phyloP scores from a whole-genome alignment of 495 filamentous ascomycete genomes.

The Hyaloscypha bicolor region DNA sequence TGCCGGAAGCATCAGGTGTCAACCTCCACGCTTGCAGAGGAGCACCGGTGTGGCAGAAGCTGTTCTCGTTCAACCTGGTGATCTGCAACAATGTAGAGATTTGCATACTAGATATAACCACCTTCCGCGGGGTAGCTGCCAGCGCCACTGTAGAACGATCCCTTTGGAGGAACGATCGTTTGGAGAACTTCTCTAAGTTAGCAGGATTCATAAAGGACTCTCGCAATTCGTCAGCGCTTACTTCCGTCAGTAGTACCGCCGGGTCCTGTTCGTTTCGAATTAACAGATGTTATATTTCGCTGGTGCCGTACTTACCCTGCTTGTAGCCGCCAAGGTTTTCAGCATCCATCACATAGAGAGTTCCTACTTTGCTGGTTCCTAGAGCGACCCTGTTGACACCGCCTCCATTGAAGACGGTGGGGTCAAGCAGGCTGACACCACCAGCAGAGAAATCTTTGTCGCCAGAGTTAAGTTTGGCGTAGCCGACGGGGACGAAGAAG shows the following conservation, averaged over 20 bases:
- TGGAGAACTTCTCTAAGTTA: constrained; percentile 39
- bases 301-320: constrained; percentile 32
- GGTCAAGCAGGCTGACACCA: constrained; percentile 40
- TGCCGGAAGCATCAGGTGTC: background rate
- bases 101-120: constrained; percentile 49
- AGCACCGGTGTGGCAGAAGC: constrained; percentile 22
- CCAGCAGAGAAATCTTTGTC: constrained; percentile 43
- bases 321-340: constrained; percentile 35
- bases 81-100: background rate
- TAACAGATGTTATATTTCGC: constrained; percentile 15
- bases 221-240: background rate
- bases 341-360: constrained; percentile 46
- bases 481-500: constrained; percentile 44
- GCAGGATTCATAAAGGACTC: background rate
- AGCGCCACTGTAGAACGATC: constrained; percentile 45
- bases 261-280: no score
- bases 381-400: constrained; percentile 42
- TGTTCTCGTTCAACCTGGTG: background rate
- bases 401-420: constrained; percentile 38
- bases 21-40: constrained; percentile 2
- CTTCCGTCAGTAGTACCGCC: constrained; percentile 31
- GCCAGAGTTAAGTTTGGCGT: constrained; percentile 39
- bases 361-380: constrained; percentile 45
- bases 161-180: constrained; percentile 36
- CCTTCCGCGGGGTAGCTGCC: constrained; percentile 48